phyloP scores from a whole-genome alignment of 2,329 filamentous ascomycete species.

The Lomentospora prolificans region DNA sequence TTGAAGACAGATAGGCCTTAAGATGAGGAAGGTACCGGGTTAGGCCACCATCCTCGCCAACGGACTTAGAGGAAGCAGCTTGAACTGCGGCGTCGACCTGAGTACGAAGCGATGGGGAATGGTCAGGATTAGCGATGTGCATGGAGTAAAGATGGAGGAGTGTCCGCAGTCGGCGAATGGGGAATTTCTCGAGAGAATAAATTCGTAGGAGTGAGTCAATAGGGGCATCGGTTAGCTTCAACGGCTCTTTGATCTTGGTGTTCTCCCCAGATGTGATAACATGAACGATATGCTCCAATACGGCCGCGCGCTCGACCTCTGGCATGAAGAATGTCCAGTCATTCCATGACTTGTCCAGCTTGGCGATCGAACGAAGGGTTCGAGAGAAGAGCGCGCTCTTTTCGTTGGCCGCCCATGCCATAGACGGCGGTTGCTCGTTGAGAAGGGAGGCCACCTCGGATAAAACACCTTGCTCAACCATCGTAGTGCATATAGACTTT shows the following conservation, averaged over 20 bases:
- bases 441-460: slow-evolving; percentile 41
- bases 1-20: slow-evolving; percentile 32
- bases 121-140: slow-evolving; percentile 33
- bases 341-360: slow-evolving; percentile 44
- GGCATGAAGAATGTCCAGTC: slow-evolving; percentile 46
- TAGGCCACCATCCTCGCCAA: slow-evolving; percentile 36
- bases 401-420: slow-evolving; percentile 43
- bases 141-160: slow-evolving; percentile 38
- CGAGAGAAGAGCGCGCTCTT: slow-evolving; percentile 45
- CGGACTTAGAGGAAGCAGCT: slow-evolving; percentile 23
- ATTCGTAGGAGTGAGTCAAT: slow-evolving; percentile 38
- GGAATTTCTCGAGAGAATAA: slow-evolving; percentile 39
- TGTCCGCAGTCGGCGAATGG: slow-evolving; percentile 42
- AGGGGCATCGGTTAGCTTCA: slow-evolving; percentile 33
- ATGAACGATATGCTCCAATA: slow-evolving; percentile 51
- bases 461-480: slow-evolving; percentile 49
- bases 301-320: slow-evolving; percentile 42
- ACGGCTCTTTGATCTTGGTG: slow-evolving; percentile 20
- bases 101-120: slow-evolving; percentile 26
- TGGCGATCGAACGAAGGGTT: slow-evolving; percentile 48
- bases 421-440: slow-evolving; percentile 35
- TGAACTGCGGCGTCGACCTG: slow-evolving; percentile 29
- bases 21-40: slow-evolving; percentile 38
- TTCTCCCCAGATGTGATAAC: slow-evolving; percentile 30
- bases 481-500: slow-evolving; percentile 48